These are phyloP conservation scores for Podaxis sp. DNA, from an alignment of 768 basidiomycete genomes.

Conservation along the genomic window DNA sequence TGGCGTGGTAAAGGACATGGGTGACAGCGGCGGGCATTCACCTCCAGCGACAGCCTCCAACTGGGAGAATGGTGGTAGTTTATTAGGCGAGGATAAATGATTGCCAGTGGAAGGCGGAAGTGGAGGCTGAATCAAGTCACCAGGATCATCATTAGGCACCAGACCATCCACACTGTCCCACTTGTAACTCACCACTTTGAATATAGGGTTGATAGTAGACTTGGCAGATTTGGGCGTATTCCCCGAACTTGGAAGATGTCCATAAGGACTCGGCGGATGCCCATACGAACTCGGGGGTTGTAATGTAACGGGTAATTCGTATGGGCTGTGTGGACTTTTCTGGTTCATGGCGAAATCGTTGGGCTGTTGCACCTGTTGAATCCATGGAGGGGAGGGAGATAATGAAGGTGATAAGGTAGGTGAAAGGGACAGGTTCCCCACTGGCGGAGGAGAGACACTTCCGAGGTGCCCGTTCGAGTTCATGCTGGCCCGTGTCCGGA, in stretches of 20 bases:
- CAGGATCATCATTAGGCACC: constrained; percentile 30
- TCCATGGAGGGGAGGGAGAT: constrained; percentile 50
- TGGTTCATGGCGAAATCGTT: constrained; percentile 24
- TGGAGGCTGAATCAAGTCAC: constrained; percentile 44
- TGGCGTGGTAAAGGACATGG: constrained; percentile 61
- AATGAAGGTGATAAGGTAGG: constrained; percentile 51
- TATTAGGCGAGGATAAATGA: constrained; percentile 25
- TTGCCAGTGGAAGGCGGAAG: constrained; percentile 43
- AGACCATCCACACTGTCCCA: constrained; percentile 33
- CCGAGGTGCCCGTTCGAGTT: constrained; percentile 63
- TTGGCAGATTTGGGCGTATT: constrained; percentile 62
- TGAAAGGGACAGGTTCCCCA: constrained; percentile 70
- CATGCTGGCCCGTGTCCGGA: constrained; percentile 65
- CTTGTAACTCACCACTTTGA: constrained; percentile 78
- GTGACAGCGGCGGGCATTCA: constrained; percentile 67
- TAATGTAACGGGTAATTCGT: constrained; percentile 30
- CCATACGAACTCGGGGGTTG: constrained; percentile 38
- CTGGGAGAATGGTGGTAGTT: constrained; percentile 75
- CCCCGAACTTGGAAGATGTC: constrained; percentile 58
- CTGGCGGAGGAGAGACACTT: constrained; percentile 70
- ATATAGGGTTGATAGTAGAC: constrained; percentile 79
- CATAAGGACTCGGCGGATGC: constrained; percentile 49
- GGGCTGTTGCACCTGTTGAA: constrained; percentile 36
- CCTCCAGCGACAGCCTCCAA: constrained; percentile 82
- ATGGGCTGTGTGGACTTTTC: constrained; percentile 29